Base-by-base conservation (phyloP, 2,329 filamentous ascomycete genomes). In the Aulographum hederae region DNA sequence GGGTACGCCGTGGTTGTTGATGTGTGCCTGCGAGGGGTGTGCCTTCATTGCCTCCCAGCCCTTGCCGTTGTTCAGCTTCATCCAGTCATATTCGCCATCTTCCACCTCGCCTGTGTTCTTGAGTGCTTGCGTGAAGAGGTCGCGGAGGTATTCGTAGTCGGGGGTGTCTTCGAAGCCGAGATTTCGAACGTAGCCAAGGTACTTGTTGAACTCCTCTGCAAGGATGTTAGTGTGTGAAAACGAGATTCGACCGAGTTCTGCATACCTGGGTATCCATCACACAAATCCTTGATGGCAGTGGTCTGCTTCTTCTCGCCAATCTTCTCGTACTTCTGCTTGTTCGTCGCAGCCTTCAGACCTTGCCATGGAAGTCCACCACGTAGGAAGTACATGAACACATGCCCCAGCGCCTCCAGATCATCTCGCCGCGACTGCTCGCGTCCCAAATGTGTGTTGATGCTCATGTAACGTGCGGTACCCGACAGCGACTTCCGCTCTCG, bases 271-370 rank as follows among this genome's bases (percentile, higher is more conserved):
- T 92, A 95, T 32, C 82, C 78, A 45, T 94, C 85, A 52, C 86
- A 95, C 12, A 98, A 71, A 46, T 98, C 89, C 62, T 94, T 93
- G 61, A 98, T 91, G 4, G 73, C 71, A 15, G 89, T 95, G 0
- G 86, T 94, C 62, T 95, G 89, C 65, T 98, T 98, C 77, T 98
- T 95, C 66, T 98, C 86, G 28, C 89, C 89, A 57, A 98, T 98
- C 69, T 95, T 95, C 61, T 98, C 89, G 53, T 98, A 98, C 62
- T 98, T 98, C 54, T 98, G 89, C 71, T 98, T 76, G 58, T 76
- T 76, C 34, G 71, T 76, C 12, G 71, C 71, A 44, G 71, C 71
- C 54, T 75, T 75, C 36, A 75, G 53, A 33, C 71, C 71, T 50
- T 76, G 71, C 71, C 71, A 76, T 34, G 71, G 71, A 32, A 76